Evolutionary conservation across 331 rosid genomes (phyloP), one percentile per base, ranked within the genome.

Genomic region (Rosa hybrid): DNA sequence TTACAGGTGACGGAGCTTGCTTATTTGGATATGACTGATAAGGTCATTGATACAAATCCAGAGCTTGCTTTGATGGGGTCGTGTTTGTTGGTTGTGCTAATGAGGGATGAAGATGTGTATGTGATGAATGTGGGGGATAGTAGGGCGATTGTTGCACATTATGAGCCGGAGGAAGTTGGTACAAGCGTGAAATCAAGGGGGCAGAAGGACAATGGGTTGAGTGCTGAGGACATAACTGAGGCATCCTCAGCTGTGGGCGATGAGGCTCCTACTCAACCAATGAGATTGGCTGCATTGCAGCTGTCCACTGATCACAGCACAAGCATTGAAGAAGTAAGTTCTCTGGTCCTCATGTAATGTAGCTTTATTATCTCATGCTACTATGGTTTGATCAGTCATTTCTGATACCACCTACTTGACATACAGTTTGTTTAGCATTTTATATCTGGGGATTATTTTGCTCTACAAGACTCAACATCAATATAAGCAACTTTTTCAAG

Each of bases 61-160:
- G 98, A 94, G 87, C 97, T 94, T 64, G 98, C 98, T 25, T 87
- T 94, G 77, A 92, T 94, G 98, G 98, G 98, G 72, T 94, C 98
- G 3, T 94, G 98, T 77, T 79, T 94, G 80, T 83, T 94, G 79
- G 98, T 86, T 78, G 97, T 50, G 68, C 84, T 94, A 57, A 94
- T 94, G 98, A 94, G 98, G 89, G 98, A 94, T 72, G 98, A 94
- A 82, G 98, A 94, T 84, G 98, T 94, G 77, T 94, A 94, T 83
- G 96, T 94, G 73, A 94, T 94, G 98, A 94, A 94, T 88, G 90
- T 94, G 27, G 98, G 98, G 75, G 98, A 94, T 81, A 94, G 98
- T 76, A 85, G 98, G n/a, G 97, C 98, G 17, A 91, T 94, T 27
- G 98, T 94, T 72, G 98, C 98, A 0, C 97, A 90, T 75, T 92